Base-by-base conservation (phyloP, 768 basidiomycete genomes). In the Kwoniella pini region DNA sequence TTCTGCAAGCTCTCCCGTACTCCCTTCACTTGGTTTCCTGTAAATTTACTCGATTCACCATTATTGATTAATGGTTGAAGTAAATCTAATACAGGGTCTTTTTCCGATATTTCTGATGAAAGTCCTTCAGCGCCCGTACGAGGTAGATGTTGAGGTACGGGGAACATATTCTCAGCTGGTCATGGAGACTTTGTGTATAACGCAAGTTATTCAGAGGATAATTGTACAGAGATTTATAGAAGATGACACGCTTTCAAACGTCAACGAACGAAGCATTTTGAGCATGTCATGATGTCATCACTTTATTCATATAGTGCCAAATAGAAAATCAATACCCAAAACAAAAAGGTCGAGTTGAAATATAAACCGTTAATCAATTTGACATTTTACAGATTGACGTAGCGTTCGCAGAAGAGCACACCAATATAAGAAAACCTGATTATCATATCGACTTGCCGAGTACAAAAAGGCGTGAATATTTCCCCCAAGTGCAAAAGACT, bases 1-100 rank as follows among this genome's bases (percentile, higher is more conserved):
- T 84, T 82, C 66, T 93, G 86, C 27, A 95, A 81, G 72, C 89
- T 87, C 0, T 79, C 73, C 38, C 71, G n/a, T 4, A 72, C 67
- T 6, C 22, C 44, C 21, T 24, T 57, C 9, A 69, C 67, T 33
- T 68, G 56, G 9, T 36, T 11, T 22, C 55, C 66, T 10, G 68
- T 57, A 52, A 57, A 62, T 54, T 60, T 63, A 12, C 64, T 60
- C 4, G 60, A 54, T 9, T 63, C 62, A 9, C 53, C 53, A 7
- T 62, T 31, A 39, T 19, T 26, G 11, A 70, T 26, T 22, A 75
- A 44, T 2, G 71, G 71, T 21, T 38, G 28, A 7, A 75, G 39
- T 17, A 69, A 49, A 39, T 72, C 67, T 21, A 75, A 33, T 2
- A 70, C 39, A 1, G 62, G 39, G 49, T 60, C 62, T 17, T 33